Evolutionary conservation across 2,329 filamentous ascomycete species (phyloP), one percentile per base, ranked within the genome.

Genomic region (Colletotrichum paranaense): DNA sequence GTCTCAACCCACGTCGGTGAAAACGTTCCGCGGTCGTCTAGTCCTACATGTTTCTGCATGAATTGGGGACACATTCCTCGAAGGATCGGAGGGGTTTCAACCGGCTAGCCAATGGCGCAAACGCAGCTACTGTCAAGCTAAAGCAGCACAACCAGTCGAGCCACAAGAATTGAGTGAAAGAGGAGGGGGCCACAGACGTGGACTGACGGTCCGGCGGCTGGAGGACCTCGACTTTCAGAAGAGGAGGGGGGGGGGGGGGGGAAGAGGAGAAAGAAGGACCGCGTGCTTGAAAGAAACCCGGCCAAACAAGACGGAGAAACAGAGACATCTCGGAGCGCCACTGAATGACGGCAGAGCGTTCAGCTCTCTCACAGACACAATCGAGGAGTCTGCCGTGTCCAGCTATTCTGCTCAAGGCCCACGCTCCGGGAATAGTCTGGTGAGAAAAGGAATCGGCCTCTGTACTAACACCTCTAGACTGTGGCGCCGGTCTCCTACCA

Each of bases 241-340:
- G 19, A n/a, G 42, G 7, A 3, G 5, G 42, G 19, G 42, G 9
- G 16, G 7, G 7, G 19, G 5, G 42, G 19, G 3, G 4, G 16
- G 3, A n/a, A n/a, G 6, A 49, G 19, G 42, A 49, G 42, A 49
- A 49, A n/a, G 42, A 9, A 49, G 42, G 42, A 9, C 5, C 42
- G 42, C 8, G 19, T 42, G 14, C 38, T 9, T n/a, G 42, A 49
- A 49, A 49, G 42, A 49, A 49, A 49, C 9, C 42, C 19, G 42
- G 19, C 42, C 42, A 49, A n/a, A 38, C 6, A 32, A n/a, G 14
- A 19, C 28, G 26, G 32, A 22, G n/a, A 19, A 67, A n/a, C 19
- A 68, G 38, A 62, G 57, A 68, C 57, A 68, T 28, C 8, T n/a
- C 30, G 28, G 4, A 4, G 60, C 53, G 64, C 68, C 68, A 68